A percentile compares a stretch with the other conserved stretches of the same genome.
phyloP scores from a whole-genome alignment of 1,139 yeast genomes.

The Groenewaldozyma auringiensis region DNA sequence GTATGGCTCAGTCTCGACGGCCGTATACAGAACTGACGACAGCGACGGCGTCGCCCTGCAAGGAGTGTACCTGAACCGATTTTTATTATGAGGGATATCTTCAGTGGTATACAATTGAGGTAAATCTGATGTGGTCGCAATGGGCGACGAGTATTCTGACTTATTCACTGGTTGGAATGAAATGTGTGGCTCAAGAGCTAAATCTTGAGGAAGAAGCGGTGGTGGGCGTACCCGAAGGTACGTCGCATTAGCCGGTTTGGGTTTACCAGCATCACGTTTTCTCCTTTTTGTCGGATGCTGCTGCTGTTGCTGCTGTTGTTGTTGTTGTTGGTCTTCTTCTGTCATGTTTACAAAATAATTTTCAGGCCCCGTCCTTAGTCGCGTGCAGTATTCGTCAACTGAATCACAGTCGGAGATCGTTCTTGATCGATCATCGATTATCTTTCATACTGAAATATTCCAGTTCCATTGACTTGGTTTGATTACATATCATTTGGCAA shows the following conservation, averaged over 20 bases:
- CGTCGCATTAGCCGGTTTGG: slow-evolving; percentile 2
- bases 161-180: slow-evolving; percentile 12
- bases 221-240: slow-evolving; percentile 18
- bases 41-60: slow-evolving; percentile 67
- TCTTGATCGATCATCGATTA: no score
- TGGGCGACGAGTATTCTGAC: slow-evolving; percentile 4
- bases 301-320: no score
- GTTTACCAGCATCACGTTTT: slow-evolving; percentile 6
- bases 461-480: no score
- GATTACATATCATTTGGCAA: no score
- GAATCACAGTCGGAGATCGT: no score
- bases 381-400: no score
- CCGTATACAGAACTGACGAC: slow-evolving; percentile 54
- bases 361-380: no score
- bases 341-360: no score
- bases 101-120: slow-evolving; percentile 45
- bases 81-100: slow-evolving; percentile 69
- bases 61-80: slow-evolving; percentile 77
- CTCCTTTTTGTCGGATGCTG: slow-evolving; percentile 5
- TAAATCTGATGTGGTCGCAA: slow-evolving; percentile 11
- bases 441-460: no score
- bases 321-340: no score
- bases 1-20: slow-evolving; percentile 69
- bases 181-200: slow-evolving; percentile 17
- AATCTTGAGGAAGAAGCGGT: slow-evolving; percentile 20